Conservation (phyloP, 169 alveolate species). For the Perkinsus olseni region DNA sequence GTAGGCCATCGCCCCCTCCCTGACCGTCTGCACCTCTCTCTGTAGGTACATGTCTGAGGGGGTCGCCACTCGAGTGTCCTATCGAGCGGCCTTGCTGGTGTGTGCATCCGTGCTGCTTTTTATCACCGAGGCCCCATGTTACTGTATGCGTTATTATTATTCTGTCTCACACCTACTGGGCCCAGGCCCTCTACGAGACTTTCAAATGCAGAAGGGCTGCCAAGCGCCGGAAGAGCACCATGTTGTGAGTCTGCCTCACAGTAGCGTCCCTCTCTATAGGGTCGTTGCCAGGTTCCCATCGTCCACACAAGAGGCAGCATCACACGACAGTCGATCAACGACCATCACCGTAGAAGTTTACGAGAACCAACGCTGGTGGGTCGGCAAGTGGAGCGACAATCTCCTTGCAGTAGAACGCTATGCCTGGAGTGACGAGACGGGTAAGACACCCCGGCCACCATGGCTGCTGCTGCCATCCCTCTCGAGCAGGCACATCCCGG, state of each 20-base stretch:
- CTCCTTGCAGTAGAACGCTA: background rate
- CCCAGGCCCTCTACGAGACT: background rate
- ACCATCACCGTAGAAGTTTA: background rate
- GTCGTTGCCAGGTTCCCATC: too few relatives aligned
- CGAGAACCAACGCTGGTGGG: background rate
- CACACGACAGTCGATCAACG: background rate
- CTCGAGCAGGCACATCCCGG: background rate
- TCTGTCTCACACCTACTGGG: background rate
- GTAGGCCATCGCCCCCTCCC: background rate
- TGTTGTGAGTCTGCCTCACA: background rate
- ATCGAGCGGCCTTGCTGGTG: background rate
- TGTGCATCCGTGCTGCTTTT: background rate
- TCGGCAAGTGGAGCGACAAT: background rate
- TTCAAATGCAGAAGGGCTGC: background rate
- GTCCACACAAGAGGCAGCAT: background rate
- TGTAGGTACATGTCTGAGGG: background rate
- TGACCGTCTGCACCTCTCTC: background rate
- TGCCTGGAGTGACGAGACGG: background rate
- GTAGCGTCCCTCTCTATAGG: background rate
- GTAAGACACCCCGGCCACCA: background rate
- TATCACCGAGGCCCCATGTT: background rate
- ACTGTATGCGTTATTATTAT: background rate
- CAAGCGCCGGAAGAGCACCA: background rate
- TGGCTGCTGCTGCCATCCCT: background rate
- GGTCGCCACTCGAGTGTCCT: background rate